Percentiles rank a stretch among this genome's conserved stretches.
phyloP scores from a whole-genome alignment of 768 basidiomycete species.

The Cantharellus cinnabarinus region DNA sequence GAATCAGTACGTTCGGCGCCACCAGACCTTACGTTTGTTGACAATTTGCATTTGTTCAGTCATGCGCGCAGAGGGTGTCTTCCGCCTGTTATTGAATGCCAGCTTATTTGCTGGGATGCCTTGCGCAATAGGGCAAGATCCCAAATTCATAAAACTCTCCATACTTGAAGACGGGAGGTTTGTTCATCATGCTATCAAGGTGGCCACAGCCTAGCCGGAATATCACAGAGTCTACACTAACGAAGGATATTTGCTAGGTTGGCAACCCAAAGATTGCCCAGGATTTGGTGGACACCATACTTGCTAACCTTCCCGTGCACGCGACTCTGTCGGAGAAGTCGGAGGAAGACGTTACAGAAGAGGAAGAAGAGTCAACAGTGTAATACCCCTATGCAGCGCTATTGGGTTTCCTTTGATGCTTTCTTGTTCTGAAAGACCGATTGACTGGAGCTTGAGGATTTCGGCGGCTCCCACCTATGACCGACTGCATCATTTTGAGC shows the following conservation, averaged over 20 bases:
- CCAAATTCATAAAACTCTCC: slow-evolving; percentile 7
- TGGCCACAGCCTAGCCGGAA: background rate
- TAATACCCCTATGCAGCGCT: too few species aligned
- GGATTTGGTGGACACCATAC: background rate
- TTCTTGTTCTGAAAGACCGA: too few species aligned
- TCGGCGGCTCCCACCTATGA: too few species aligned
- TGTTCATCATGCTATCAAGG: slow-evolving; percentile 7
- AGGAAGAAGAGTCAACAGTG: too few species aligned
- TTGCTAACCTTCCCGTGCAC: background rate
- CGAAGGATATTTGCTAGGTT: background rate
- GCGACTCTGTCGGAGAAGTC: background rate
- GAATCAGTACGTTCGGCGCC: background rate
- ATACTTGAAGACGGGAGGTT: slow-evolving; percentile 5
- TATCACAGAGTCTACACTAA: background rate
- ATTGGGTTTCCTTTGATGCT: too few species aligned
- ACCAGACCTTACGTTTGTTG: background rate
- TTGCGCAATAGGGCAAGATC: slow-evolving; percentile 13
- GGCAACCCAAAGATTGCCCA: background rate
- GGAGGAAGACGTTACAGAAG: too few species aligned
- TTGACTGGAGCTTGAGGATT: too few species aligned
- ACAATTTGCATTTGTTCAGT: slow-evolving; percentile 11
- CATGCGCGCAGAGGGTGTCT: slow-evolving; percentile 22
- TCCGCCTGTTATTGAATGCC: slow-evolving; percentile 20
- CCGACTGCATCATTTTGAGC: too few species aligned
- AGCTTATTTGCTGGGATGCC: slow-evolving; percentile 17